A percentile compares a stretch with the other conserved stretches of the same genome.
Evolutionary conservation across 331 rosid species (phyloP).

Genomic region (Quercus phellos): DNA sequence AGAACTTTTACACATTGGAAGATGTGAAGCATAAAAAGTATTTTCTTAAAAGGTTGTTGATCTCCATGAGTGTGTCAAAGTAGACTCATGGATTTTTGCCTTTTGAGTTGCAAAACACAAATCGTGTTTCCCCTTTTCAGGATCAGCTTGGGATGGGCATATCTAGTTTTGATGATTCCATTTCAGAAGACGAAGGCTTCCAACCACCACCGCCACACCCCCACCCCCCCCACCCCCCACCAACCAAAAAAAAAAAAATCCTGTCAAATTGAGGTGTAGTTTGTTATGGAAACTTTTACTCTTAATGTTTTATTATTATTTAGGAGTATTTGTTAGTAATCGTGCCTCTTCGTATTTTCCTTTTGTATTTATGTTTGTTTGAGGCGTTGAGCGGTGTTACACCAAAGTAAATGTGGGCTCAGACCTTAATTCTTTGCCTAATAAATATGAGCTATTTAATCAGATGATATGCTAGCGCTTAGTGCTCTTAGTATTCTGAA

Average conservation of each 20-base stretch:
- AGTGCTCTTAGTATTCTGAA: too few species aligned
- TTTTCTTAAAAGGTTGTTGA: neutral
- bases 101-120: neutral
- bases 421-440: too few species aligned
- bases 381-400: too few species aligned
- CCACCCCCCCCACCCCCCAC: too few species aligned
- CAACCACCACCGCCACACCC: neutral
- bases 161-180: neutral
- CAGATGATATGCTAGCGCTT: too few species aligned
- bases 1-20: neutral
- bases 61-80: neutral
- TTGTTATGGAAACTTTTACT: neutral
- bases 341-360: neutral
- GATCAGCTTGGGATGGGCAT: neutral
- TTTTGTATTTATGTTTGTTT: too few species aligned
- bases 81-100: neutral
- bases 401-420: too few species aligned
- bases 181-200: neutral
- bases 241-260: neutral
- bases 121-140: neutral
- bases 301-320: neutral
- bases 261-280: neutral
- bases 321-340: neutral
- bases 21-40: neutral
- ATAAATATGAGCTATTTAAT: too few species aligned